A percentile compares a stretch with the other conserved stretches of the same genome.
These are phyloP conservation scores for Trichophyton mentagrophytes DNA, from an alignment of 2,329 filamentous ascomycete species.

Conservation along the genomic window DNA sequence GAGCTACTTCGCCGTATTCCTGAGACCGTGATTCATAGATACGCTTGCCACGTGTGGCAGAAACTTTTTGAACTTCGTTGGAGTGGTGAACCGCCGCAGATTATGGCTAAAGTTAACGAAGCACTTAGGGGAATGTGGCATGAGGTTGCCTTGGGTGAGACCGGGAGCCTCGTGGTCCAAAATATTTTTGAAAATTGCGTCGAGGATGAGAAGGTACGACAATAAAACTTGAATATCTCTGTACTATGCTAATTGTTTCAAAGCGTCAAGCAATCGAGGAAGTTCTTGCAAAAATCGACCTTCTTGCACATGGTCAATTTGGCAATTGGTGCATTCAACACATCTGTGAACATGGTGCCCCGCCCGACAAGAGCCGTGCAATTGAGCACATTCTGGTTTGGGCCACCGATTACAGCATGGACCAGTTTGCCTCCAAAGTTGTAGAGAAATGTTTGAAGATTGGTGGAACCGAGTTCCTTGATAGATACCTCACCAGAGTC, in stretches of 20 bases:
- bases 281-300: constrained; percentile 86
- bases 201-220: constrained; percentile 81
- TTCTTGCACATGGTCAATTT: constrained; percentile 93
- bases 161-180: constrained; percentile 92
- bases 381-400: constrained; percentile 91
- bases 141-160: constrained; percentile 92
- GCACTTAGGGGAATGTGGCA: constrained; percentile 96
- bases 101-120: constrained; percentile 98
- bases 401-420: constrained; percentile 93
- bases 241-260: constrained; percentile 7
- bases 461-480: constrained; percentile 75
- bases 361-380: constrained; percentile 80
- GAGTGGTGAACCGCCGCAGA: constrained; percentile 87
- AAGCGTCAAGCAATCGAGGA: constrained; percentile 95
- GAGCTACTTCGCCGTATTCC: constrained; percentile 89
- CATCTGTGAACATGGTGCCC: constrained; percentile 90
- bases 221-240: constrained; percentile 13
- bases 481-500: constrained; percentile 84
- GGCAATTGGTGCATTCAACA: constrained; percentile 99
- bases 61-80: constrained; percentile 97
- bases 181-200: constrained; percentile 99
- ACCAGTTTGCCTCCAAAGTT: constrained; percentile 97
- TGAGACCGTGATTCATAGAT: constrained; percentile 95
- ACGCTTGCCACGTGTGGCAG: constrained; percentile 98
- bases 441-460: constrained; percentile 99